Evolutionary conservation across 2,329 filamentous ascomycete genomes (phyloP), one percentile per base, ranked within the genome.

Genomic region (Microcyclospora pomicola): DNA sequence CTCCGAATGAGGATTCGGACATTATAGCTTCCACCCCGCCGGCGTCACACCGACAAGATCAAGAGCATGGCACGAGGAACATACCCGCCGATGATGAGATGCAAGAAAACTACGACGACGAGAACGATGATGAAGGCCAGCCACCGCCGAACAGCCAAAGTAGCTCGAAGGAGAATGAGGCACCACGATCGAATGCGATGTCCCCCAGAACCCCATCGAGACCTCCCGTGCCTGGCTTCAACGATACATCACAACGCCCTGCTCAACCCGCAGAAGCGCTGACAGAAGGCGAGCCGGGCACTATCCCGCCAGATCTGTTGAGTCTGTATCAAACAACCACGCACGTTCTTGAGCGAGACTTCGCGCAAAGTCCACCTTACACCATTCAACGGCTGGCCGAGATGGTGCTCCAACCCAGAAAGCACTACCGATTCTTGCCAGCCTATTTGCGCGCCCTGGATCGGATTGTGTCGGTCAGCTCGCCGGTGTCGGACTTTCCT

Each of bases 341-440:
- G 6, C 47, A 43, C 31, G 49, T 52, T 4, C 48, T 60, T n/a
- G 50, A 54, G 27, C 39, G 44, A 2, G 73, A 72, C 47, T 98
- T 98, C 60, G 56, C 73, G 15, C 65, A 68, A 2, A 73, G 82
- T 49, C 88, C 91, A 1, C 91, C 91, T 0, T 85, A 96, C 58
- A 96, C 91, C 2, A 73, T 95, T 44, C 91, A 98, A 62, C 81
- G 91, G 30, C 72, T 98, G 15, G 77, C 86, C 15, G 91, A 98
- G 66, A 77, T 96, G 24, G 67, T 94, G 4, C 68, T 93, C 28
- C 63, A 69, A 16, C 91, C 91, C 1, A 79, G 68, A 42, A 70
- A 71, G 39, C 82, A 94, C 61, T 95, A 96, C 65, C 76, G 73
- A 43, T 81, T 77, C 37, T 71, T 96, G 2, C 76, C 83, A 1